phyloP scores from a whole-genome alignment of 2,329 filamentous ascomycete species.

The Periconia sp. region DNA sequence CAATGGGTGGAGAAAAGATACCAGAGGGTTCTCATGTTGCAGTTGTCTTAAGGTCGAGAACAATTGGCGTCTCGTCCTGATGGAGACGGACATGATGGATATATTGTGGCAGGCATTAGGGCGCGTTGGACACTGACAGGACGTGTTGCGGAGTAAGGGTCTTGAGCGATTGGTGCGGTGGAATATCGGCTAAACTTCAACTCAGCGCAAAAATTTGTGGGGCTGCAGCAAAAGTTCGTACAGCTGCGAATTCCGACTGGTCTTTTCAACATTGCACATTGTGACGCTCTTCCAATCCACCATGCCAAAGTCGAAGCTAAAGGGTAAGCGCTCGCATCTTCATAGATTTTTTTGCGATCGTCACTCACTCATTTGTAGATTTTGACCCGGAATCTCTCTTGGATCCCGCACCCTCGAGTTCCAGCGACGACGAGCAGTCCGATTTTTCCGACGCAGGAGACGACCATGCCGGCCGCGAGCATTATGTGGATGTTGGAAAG shows the following conservation, averaged over 20 bases:
- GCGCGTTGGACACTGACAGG: conserved; percentile 14
- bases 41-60: conserved; percentile 58
- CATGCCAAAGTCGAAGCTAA: conserved; percentile 36
- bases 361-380: conserved; percentile 54
- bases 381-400: conserved; percentile 75
- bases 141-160: conserved; percentile 18
- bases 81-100: conserved; percentile 2
- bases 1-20: conserved; percentile 43
- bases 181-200: conserved; percentile 15
- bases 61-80: conserved; percentile 44
- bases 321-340: conserved; percentile 19
- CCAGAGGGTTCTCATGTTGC: conserved; percentile 85
- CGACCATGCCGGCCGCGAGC: conserved; percentile 71
- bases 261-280: conserved; percentile 1
- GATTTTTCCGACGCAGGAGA: conserved; percentile 48
- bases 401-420: conserved; percentile 56
- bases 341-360: fast-evolving
- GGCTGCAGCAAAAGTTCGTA: conserved; percentile 16
- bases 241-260: background rate
- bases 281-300: background rate
- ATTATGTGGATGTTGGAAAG: conserved; percentile 83
- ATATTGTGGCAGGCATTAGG: background rate
- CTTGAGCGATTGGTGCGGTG: conserved; percentile 9
- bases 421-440: conserved; percentile 59
- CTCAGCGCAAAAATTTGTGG: conserved; percentile 32